Evolutionary conservation across 495 filamentous ascomycete genomes (phyloP), one percentile per base, ranked within the genome.

Genomic region (Cryomyces antarcticus): DNA sequence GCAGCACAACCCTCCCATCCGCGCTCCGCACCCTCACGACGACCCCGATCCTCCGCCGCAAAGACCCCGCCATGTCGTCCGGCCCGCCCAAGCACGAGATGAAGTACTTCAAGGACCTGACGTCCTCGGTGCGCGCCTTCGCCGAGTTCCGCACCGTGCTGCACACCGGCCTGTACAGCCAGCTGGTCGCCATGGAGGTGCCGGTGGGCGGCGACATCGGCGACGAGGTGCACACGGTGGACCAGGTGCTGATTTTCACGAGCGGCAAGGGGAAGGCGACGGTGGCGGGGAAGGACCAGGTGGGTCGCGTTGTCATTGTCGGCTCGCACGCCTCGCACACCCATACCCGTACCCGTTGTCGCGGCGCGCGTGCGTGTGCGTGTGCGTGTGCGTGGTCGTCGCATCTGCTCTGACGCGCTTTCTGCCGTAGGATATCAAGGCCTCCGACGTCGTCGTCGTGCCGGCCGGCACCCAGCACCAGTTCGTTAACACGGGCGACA

Each of bases 401-500:
- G 40, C 28, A 2, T 1, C 12, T 10, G 5, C 34, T 13, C 38
- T 24, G 24, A 31, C 30, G 4, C 28, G 38, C 9, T 1, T 1
- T 1, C 17, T 24, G 17, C 17, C 17, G 1, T 24, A 24, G 17
- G 57, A 64, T 30, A 60, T 78, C 41, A 65, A 68, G 39, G 70
- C 71, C 1, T 67, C 69, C 28, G 73, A 77, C 47, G 63, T 77
- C 43, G 69, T 78, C 43, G 65, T 77, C 37, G 74, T 79, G 5
- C 74, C 75, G 0, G 74, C 73, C 0, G 73, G 74, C 0, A 77
- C 74, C 7, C 69, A 76, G 56, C 75, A 79, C 51, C 72, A 78
- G 50, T 78, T 79, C 49, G 55, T 77, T n/a, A 78, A 75, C 47
- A 71, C 60, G 13, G 71, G 69, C 2, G 53, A 61, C 5, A 58